Base-by-base conservation (phyloP, 2,329 filamentous ascomycete genomes). In the Fusarium nurragi region DNA sequence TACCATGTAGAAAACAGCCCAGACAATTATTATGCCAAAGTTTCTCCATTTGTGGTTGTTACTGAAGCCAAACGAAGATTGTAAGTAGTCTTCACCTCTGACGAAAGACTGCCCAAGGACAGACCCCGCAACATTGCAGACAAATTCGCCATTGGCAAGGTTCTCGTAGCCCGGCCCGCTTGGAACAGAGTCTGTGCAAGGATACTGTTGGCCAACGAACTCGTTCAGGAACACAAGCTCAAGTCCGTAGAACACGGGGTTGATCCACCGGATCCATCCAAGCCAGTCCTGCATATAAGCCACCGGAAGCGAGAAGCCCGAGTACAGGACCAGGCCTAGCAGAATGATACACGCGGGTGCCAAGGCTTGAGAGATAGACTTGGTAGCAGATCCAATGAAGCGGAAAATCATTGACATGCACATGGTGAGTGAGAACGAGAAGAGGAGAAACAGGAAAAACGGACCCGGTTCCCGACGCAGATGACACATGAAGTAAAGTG, bases 401-500 rank as follows among this genome's bases (percentile, higher is more conserved):
- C 74, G 68, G 74, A 90, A 90, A 56, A 90, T 39, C 80, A 88
- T 88, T 19, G 85, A 88, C 87, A 90, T 89, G 53, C 82, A 82
- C 56, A 90, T 72, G 0, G 85, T 88, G 9, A 83, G 80, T 21
- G 81, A 73, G 69, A 89, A 80, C 12, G 79, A 77, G 34, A 83
- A 72, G 0, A 83, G 65, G 3, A 79, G 70, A 52, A 80, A 84
- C 43, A 77, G 79, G 68, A 83, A 84, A 71, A 83, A 84, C 1
- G 77, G 72, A 1, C 78, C 79, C 0, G 88, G 54, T 81, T 83
- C 45, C 86, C 77, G 75, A 88, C 85, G 13, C 83, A 91, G 3
- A 83, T 87, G 84, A 0, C 85, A 84, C 84, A 90, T 84, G 72
- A 90, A 90, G 76, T 90, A 90, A 0, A 90, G 73, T 1, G 84